Percentiles rank a stretch among this genome's conserved stretches.
Evolutionary conservation across 306 rosid genomes (phyloP).

Genomic region (Dryas alaskensis): DNA sequence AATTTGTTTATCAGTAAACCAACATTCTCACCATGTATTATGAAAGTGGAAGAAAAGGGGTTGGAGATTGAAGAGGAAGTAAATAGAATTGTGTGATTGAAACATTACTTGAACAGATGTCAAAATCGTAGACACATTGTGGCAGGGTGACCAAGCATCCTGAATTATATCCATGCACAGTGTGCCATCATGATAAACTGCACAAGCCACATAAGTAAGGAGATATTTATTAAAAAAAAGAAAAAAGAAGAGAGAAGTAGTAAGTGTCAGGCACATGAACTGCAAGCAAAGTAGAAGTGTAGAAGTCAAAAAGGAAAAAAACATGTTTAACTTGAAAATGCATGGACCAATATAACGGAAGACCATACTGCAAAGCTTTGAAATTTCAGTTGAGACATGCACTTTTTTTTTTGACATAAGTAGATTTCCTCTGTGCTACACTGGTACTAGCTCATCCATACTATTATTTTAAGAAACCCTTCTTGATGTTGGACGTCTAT

Average conservation of each 20-base stretch:
- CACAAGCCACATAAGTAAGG: not conserved
- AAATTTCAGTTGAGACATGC: not conserved
- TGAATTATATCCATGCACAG: constrained; percentile 40
- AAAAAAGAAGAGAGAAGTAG: not conserved
- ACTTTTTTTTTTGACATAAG: too few species aligned
- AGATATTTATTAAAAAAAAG: not conserved
- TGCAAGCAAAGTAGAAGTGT: not conserved
- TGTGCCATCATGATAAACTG: constrained; percentile 32
- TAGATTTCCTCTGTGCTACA: too few species aligned
- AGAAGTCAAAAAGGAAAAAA: not conserved
- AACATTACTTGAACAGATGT: constrained; percentile 33
- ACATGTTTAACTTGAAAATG: not conserved
- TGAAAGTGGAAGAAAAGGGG: not conserved
- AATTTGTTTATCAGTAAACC: constrained; percentile 1
- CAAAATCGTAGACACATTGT: constrained; percentile 33
- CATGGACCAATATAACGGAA: not conserved
- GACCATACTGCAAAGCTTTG: not conserved
- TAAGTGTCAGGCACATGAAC: constrained; percentile 6
- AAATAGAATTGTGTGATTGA: not conserved
- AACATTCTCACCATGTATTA: not conserved
- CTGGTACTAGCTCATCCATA: not conserved
- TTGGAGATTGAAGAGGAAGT: not conserved
- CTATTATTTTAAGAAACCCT: not conserved
- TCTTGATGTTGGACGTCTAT: not conserved
- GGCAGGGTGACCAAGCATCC: constrained; percentile 42